Base-by-base conservation (phyloP, 2,329 filamentous ascomycete genomes). In the Diaporthe citriasiana region DNA sequence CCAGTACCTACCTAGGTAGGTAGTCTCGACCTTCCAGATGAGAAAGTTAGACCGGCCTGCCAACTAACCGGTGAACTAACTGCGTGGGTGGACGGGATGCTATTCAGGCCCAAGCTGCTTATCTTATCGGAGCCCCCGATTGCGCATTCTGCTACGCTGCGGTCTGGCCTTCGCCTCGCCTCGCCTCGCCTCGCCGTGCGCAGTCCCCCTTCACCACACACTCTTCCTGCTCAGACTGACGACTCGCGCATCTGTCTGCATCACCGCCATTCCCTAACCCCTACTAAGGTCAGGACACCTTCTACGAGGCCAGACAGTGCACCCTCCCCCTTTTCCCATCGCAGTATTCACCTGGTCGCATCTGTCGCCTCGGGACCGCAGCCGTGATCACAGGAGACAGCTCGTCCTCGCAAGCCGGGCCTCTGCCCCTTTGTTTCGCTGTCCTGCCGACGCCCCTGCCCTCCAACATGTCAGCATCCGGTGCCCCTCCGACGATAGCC, bases 401-500 rank as follows among this genome's bases (percentile, higher is more conserved):
- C 22, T 45, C 65, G 63, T 73, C 70, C 25, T 57, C 47, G 35
- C 60, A 40, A 63, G 35, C 68, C 65, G 74, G 59, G 72, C 69
- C 51, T 55, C 42, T 65, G 73, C 73, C 73, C 65, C 51, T 66
- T 53, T 63, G 57, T 63, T 40, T 47, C 33, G 63, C 63, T 22
- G 45, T 68, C 63, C 51, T 57, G 47, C 68, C 63, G 47, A 19
- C 59, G 47, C 57, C 70, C 33, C 51, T 35, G 27, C 15, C 50
- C 40, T 45, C 51, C 74, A 76, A 66, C 76, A 83, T 84, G 84
- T 81, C 84, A 81, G 82, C 83, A 38, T 63, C 74, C 30, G 42
- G 60, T 51, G 68, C 72, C 60, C 68, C 72, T 65, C 60, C 72
- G 22, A 75, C 74, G 30, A 69, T 47, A 71, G 77, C 76, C 80